Evolutionary conservation across 106 monocot species (phyloP), one percentile per base, ranked within the genome.

Genomic region (Acanthochlamys bracteata): DNA sequence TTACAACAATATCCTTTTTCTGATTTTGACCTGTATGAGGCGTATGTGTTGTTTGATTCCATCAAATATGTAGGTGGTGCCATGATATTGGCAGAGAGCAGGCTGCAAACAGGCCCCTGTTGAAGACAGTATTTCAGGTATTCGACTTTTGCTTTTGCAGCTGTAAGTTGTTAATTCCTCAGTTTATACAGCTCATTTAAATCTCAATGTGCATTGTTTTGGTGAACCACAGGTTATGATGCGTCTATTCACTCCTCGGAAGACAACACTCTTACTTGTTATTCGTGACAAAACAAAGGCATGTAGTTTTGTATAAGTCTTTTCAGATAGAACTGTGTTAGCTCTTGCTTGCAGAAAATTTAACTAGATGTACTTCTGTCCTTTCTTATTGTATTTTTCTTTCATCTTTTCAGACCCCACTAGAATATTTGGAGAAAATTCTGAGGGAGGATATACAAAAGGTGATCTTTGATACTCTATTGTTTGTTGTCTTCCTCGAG

Each of bases 71-170:
- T 43, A 93, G 93, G 72, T 93, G 93, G 93, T 93, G 93, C 51
- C 93, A 93, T 73, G 93, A 93, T 55, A 93, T 93, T 75, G 89
- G 93, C 11, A 85, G 93, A 11, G 89, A 93, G 65, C 93, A 93
- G 17, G 93, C 86, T 76, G 89, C 89, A 57, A 93, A 93, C 65
- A 93, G 66, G 47, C 89, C 86, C 57, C 86, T 93, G 67, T 25
- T 93, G 41, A 93, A 89, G 70, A 87, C 75, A n/a, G 84, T 92
- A 10, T 92, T 92, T 75, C 92, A 92, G 84, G 92, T 87, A 65
- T 27, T 53, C 16, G 20, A 63, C 43, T 8, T 39, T n/a, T 20
- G 45, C 17, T 53, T 17, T n/a, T 43, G 10, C 13, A 13, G 43
- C 13, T 43, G 43, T 7, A 43, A 43, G 13, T 43, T 43, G 43